Conservation (phyloP, 1,139 yeast genomes). For the Pichia sp. region DNA sequence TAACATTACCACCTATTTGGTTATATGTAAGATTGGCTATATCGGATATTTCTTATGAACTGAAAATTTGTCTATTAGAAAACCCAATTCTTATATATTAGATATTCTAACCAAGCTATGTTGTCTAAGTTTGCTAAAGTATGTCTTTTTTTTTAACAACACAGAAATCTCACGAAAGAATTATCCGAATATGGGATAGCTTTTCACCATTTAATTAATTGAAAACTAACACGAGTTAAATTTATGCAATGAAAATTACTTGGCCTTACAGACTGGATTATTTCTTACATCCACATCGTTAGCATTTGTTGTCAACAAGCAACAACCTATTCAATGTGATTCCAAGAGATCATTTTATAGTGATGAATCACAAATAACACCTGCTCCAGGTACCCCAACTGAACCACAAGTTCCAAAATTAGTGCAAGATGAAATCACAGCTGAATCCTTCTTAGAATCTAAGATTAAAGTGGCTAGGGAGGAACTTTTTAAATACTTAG, state of each 20-base stretch:
- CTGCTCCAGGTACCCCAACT: slow-evolving; percentile 35
- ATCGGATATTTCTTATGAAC: too few species aligned
- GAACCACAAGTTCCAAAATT: slow-evolving; percentile 33
- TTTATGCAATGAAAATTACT: too few species aligned
- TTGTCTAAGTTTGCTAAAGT: background rate
- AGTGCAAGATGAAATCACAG: slow-evolving; percentile 49
- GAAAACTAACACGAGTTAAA: too few species aligned
- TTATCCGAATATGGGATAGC: too few species aligned
- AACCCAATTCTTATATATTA: too few species aligned
- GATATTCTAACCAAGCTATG: too few species aligned
- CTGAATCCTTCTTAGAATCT: slow-evolving; percentile 53
- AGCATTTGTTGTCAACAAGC: background rate
- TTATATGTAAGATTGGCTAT: too few species aligned
- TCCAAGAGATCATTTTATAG: slow-evolving; percentile 44
- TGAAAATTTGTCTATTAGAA: too few species aligned
- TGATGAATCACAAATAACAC: slow-evolving; percentile 50
- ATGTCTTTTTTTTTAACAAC: too few species aligned
- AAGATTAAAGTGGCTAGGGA: slow-evolving; percentile 44
- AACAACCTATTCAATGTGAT: slow-evolving; percentile 9
- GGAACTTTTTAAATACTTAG: slow-evolving; percentile 27
- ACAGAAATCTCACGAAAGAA: too few species aligned
- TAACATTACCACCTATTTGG: too few species aligned
- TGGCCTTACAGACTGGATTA: slow-evolving; percentile 12
- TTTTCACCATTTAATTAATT: too few species aligned
- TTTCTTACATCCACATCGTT: slow-evolving; percentile 10